Base-by-base conservation (phyloP, 176 grass and related monocot genomes). In the Panicum miliaceum region DNA sequence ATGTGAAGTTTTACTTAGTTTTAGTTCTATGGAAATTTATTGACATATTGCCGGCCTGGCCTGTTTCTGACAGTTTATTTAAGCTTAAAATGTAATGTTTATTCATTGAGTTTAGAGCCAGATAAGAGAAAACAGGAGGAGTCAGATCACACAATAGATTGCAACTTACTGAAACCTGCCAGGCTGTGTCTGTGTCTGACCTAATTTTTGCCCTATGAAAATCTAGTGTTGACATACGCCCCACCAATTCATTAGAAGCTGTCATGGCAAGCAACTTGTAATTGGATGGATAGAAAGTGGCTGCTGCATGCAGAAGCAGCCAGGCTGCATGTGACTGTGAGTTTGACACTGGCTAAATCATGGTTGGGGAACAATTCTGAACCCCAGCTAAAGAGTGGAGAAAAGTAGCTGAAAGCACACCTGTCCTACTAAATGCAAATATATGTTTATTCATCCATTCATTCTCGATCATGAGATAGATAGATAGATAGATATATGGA, bases 351-450 rank as follows among this genome's bases (percentile, higher is more conserved):
- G 10, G 37, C 15, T 19, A 50, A 65, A 82, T 62, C 56, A 88
- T 77, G 75, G 79, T 18, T 89, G 71, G 78, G 68, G 70, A 90
- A 67, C 81, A 71, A 29, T 27, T 72, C 80, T 77, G 72, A 83
- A 80, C 77, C 75, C 87, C 69, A 72, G 69, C 69, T 83, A 90
- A 91, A 91, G 90, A 84, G 71, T 68, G 81, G 68, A 84, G 83
- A 89, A 94, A 97, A 92, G 92, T 78, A 83, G 88, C 65, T 80
- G 88, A 69, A 58, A 64, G 90, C 84, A 57, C 71, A 74, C 80
- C 85, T 86, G 82, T 73, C 70, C 64, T 54, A 88, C 76, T 89
- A 78, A 94, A 97, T 91, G 88, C 72, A 47, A 43, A 79, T 92
- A 79, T 90, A 48, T 18, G 25, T 48, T 29, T 48, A 48, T 72